Evolutionary conservation across 139 green algal genomes (phyloP).

Genomic region (Pleodorina starrii): DNA sequence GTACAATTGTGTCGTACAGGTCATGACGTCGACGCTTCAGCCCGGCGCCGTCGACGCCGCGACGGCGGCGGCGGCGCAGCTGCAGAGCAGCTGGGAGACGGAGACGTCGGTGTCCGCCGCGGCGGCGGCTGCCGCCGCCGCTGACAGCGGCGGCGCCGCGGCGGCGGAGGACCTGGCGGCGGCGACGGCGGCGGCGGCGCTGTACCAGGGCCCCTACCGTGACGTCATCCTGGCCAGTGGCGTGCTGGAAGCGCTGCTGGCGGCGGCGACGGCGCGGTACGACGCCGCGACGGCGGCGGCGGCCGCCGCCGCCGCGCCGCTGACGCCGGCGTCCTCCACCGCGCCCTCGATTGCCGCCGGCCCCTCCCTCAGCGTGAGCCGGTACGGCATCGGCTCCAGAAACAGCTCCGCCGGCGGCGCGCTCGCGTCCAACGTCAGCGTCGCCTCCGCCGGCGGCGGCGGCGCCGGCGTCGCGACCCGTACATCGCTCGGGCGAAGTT

Average conservation of each 20-base stretch:
- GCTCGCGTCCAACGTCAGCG: neutral
- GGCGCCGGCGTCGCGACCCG: neutral
- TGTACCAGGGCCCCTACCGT: constrained; percentile 30
- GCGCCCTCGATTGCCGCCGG: neutral
- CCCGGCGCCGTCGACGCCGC: constrained; percentile 42
- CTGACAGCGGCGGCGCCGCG: neutral
- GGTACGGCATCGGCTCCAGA: neutral
- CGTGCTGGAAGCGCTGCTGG: constrained; percentile 29
- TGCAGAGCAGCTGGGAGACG: constrained; percentile 43
- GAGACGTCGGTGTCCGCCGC: constrained; percentile 26
- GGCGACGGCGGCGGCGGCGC: constrained; percentile 26
- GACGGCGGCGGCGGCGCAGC: neutral
- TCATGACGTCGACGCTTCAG: constrained; percentile 33
- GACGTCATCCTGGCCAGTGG: constrained; percentile 33
- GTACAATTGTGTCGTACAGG: constrained; percentile 32
- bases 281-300: neutral
- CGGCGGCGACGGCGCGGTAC: constrained; percentile 10
- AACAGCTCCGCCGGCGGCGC: neutral
- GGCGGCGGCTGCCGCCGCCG: neutral
- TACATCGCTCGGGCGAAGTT: too few species aligned
- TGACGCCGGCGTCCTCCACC: neutral
- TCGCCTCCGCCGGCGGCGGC: neutral
- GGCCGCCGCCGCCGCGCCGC: neutral
- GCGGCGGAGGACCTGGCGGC: constrained; percentile 20
- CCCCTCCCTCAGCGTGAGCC: neutral